Evolutionary conservation across 768 basidiomycete species (phyloP).

Genomic region (Phylloporus rhodoxanthus): DNA sequence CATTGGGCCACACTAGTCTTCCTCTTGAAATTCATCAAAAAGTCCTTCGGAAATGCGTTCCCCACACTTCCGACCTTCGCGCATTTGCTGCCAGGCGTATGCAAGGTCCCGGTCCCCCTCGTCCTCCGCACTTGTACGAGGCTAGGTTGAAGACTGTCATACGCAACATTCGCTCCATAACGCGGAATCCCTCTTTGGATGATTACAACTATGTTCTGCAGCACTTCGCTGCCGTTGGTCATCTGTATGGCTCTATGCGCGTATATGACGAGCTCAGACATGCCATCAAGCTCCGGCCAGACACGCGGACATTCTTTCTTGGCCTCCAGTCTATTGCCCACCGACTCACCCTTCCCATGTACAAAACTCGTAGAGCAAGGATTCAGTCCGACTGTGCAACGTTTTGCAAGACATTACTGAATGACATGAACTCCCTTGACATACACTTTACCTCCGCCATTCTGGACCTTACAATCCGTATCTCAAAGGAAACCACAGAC

Average conservation of each 20-base stretch:
- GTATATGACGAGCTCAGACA: constrained; percentile 56
- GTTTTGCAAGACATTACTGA: constrained; percentile 46
- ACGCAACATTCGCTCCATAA: constrained; percentile 55
- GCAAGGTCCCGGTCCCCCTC: constrained; percentile 32
- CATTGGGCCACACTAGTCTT: constrained; percentile 42
- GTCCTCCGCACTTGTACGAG: constrained; percentile 53
- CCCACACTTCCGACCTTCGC: constrained; percentile 42
- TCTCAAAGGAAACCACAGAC: constrained; percentile 60
- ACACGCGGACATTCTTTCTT: constrained; percentile 52
- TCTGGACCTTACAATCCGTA: constrained; percentile 61
- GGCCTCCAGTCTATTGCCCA: constrained; percentile 67
- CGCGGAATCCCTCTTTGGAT: constrained; percentile 40
- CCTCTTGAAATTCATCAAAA: constrained; percentile 63
- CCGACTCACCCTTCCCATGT: constrained; percentile 56
- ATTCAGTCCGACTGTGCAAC: constrained; percentile 40
- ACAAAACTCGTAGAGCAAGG: constrained; percentile 29
- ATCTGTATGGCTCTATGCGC: constrained; percentile 51
- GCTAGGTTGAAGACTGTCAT: constrained; percentile 62
- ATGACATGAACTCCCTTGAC: constrained; percentile 47
- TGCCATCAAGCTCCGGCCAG: constrained; percentile 40
- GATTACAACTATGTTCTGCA: constrained; percentile 74
- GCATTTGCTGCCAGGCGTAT: constrained; percentile 38
- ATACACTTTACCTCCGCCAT: constrained; percentile 53
- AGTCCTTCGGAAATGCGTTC: constrained; percentile 64
- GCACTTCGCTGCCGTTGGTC: constrained; percentile 73